Evolutionary conservation across 768 basidiomycete species (phyloP), one percentile per base, ranked within the genome.

Genomic region (Lactarius sanguifluus): DNA sequence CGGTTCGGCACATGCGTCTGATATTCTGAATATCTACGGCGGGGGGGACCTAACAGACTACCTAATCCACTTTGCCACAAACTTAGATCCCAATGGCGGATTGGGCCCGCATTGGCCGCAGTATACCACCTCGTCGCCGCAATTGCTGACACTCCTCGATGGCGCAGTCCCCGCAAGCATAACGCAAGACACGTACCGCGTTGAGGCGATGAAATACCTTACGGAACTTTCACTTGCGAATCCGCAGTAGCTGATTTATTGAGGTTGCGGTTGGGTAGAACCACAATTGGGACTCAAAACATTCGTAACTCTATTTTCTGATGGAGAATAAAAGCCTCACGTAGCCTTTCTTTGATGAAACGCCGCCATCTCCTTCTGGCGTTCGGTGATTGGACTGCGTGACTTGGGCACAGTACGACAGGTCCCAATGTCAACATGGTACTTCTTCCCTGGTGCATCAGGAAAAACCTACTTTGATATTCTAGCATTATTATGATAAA

Each of bases 61-160:
- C 62, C 58, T 72, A 20, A 66, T 74, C 25, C 69, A 71, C 59
- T 75, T 75, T 50, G 73, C 54, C 40, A 68, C 73, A 32, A 68
- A 71, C 63, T 67, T 75, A 25, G 67, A 77, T 61, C 76, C 76
- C 5, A 76, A 77, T 61, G 63, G 69, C 6, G 64, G 56, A 28
- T 57, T 30, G 36, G 55, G 43, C 20, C 20, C 63, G 32, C 43
- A 64, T n/a, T 70, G 71, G 64, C 68, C 71, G 32, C 59, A 34
- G 47, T 71, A 69, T 25, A 66, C 67, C 15, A 64, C 32, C 5
- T 28, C 16, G 0, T 59, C 57, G 0, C 70, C 58, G 4, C 30
- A 65, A 18, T 34, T 66, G 18, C n/a, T 71, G 58, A 71, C 70
- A 5, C 64, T 69, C 43, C 32, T 71, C 15, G 69, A 70, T 23